Base-by-base conservation (phyloP, 768 basidiomycete species). In the Mycena floridula region DNA sequence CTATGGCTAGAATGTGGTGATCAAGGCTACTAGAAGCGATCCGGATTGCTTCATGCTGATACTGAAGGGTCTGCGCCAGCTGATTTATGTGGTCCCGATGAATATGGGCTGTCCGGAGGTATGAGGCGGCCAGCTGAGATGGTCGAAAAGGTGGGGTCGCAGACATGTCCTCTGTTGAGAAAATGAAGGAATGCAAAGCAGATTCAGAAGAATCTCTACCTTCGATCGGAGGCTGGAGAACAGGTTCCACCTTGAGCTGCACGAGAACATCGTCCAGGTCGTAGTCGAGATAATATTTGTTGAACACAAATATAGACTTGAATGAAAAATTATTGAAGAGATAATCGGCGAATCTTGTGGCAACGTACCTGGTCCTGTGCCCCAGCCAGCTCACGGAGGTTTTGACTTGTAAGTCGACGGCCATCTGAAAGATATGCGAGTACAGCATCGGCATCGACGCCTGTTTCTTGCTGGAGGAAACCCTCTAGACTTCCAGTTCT, bases 401-500 rank as follows among this genome's bases (percentile, higher is more conserved):
- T 90, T 47, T 76, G 74, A 42, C 70, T 81, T 16, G 77, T 78
- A 18, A 91, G 63, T 42, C 89, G 76, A 36, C 79, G 73, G 3
- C 89, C 89, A 58, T 91, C 88, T 5, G 89, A 79, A 24, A 89
- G 71, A 61, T 88, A 92, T 2, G 85, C 85, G 25, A 91, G 66
- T 8, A 85, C 72, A 20, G 77, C 77, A 37, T 84, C 81, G 51
- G 78, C 74, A 40, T 82, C 79, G 15, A 89, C 68, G 7, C 83
- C 83, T 36, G 79, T 82, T 54, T 89, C 81, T 56, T 82, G 76
- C 35, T 81, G 74, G 7, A 92, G 58, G 50, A 89, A 88, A 7
- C 64, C 47, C 53, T 90, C 87, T n/a, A 92, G 68, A 53, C 71
- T 81, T 28, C 78, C 81, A 25, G 65, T 68, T 52, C 87, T 90